Conservation (phyloP, 768 basidiomycete genomes). For the Hypholoma sublateritium region DNA sequence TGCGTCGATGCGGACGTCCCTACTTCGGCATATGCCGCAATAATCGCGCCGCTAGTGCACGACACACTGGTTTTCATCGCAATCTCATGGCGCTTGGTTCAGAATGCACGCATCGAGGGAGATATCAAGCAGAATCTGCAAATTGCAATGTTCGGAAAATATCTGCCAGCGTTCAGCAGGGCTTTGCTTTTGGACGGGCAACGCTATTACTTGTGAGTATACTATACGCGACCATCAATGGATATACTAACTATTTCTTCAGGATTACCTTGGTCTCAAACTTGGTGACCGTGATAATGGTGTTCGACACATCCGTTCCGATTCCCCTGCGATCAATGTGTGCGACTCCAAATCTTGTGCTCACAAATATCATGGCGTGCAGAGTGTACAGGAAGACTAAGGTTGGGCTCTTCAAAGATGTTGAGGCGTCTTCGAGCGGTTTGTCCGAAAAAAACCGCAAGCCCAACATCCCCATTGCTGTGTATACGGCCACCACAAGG, state of each 20-base stretch:
- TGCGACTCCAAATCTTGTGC: neutral
- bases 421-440: too few species aligned
- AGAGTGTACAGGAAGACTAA: neutral
- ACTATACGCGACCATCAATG: neutral
- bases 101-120: slow-evolving; percentile 11
- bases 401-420: neutral
- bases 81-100: slow-evolving; percentile 28
- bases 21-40: slow-evolving; percentile 23
- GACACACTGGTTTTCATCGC: slow-evolving; percentile 34
- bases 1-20: slow-evolving; percentile 26
- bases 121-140: slow-evolving; percentile 12
- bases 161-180: slow-evolving; percentile 31
- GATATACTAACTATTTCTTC: neutral
- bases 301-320: neutral
- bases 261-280: neutral
- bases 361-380: neutral
- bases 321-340: slow-evolving; percentile 1
- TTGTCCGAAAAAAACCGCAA: too few species aligned
- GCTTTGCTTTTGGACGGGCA: slow-evolving; percentile 37
- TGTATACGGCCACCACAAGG: too few species aligned
- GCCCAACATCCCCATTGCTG: too few species aligned
- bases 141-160: slow-evolving; percentile 18
- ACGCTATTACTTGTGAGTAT: slow-evolving; percentile 34
- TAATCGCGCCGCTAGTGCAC: slow-evolving; percentile 27
- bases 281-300: neutral